Conservation (phyloP, 371 early-diverging fungal species). For the Lichtheimia hyalospora region DNA sequence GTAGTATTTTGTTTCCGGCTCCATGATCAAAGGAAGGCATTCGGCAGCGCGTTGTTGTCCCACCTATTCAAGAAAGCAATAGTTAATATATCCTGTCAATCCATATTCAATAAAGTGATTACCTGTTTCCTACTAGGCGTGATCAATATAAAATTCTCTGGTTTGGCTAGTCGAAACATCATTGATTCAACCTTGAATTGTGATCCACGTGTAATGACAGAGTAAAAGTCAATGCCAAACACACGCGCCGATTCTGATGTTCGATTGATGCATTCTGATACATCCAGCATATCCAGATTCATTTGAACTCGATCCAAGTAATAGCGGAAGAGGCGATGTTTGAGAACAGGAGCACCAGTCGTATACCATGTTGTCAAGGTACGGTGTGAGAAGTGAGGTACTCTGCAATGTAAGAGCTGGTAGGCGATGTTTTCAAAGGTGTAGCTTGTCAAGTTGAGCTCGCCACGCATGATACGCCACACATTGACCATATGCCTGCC, state of each 20-base stretch:
- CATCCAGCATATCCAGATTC: constrained; percentile 70
- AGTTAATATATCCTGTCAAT: too few species aligned
- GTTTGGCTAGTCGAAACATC: constrained; percentile 82
- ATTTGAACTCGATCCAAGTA: constrained; percentile 70
- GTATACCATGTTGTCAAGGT: constrained; percentile 69
- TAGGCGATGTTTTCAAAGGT: constrained; percentile 73
- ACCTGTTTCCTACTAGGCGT: constrained; percentile 71
- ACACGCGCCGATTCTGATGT: constrained; percentile 86
- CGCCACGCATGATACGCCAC: constrained; percentile 80
- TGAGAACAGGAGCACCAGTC: constrained; percentile 40
- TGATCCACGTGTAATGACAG: constrained; percentile 86
- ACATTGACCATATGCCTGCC: constrained; percentile 88
- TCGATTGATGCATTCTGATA: constrained; percentile 65
- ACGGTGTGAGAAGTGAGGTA: constrained; percentile 57
- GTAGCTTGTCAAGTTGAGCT: constrained; percentile 75
- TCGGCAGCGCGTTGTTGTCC: constrained; percentile 74
- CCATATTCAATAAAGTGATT: not conserved
- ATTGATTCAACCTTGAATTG: constrained; percentile 90
- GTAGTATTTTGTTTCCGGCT: constrained; percentile 82
- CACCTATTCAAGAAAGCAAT: constrained; percentile 35
- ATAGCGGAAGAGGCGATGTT: constrained; percentile 65
- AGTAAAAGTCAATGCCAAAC: constrained; percentile 85
- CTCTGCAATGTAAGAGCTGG: constrained; percentile 64
- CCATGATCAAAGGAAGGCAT: constrained; percentile 85
- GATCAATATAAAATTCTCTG: constrained; percentile 68